phyloP scores from a whole-genome alignment of 1,284 basidiomycete genomes.

The Microstroma glucosiphilum region DNA sequence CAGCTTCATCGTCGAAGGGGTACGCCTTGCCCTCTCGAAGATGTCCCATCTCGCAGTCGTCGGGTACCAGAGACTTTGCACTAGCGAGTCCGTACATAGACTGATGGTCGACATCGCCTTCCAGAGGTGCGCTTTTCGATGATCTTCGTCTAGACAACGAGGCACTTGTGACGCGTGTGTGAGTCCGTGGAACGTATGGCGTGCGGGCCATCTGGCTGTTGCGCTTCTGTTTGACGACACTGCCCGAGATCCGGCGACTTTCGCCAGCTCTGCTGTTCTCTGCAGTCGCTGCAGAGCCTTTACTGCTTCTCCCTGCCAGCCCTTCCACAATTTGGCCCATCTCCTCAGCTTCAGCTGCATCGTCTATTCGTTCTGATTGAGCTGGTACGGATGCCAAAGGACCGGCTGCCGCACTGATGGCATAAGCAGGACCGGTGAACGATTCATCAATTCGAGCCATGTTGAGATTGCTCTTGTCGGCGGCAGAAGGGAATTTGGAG shows the following conservation, averaged over 20 bases:
- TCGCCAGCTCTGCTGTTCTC: not conserved
- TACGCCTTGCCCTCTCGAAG: too few relatives aligned
- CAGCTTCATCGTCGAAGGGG: too few relatives aligned
- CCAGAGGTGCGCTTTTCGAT: not conserved
- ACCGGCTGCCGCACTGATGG: not conserved
- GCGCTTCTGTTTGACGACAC: not conserved
- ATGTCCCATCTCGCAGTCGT: too few relatives aligned
- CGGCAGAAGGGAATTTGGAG: constrained; percentile 1
- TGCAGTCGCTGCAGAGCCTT: not conserved
- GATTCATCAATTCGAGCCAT: not conserved
- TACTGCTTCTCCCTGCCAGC: not conserved
- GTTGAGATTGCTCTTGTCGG: constrained; percentile 5
- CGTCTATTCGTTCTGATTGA: not conserved
- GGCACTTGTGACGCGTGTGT: constrained; percentile 1
- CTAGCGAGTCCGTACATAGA: not conserved
- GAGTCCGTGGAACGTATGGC: not conserved
- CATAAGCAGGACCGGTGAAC: not conserved
- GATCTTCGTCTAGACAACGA: not conserved
- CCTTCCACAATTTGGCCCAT: constrained; percentile 7
- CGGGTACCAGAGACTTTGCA: too few relatives aligned
- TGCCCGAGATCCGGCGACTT: not conserved
- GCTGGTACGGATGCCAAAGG: not conserved
- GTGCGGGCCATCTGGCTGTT: not conserved
- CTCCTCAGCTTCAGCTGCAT: constrained; percentile 4
- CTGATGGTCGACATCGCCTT: constrained; percentile 6